Percentiles rank a stretch among this genome's conserved stretches.
These are phyloP conservation scores for Trypanosoma boissoni DNA, from an alignment of 208 protist genomes.

Conservation along the genomic window DNA sequence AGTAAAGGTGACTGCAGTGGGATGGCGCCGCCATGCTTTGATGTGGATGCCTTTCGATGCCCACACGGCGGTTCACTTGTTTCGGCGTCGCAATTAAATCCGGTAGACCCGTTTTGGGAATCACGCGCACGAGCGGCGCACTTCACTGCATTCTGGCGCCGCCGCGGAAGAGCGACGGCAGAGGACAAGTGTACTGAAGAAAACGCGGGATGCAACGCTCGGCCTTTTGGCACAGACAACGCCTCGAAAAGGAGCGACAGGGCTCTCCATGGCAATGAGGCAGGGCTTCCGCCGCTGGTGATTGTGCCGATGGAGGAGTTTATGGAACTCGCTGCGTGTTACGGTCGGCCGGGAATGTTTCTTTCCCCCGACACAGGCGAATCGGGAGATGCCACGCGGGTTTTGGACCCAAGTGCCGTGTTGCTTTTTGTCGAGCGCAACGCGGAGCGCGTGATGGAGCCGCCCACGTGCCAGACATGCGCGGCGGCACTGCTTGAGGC, in stretches of 20 bases:
- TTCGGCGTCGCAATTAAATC: constrained; percentile 62
- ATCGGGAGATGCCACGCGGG: no score
- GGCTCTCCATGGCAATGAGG: background rate
- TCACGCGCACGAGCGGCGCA: background rate
- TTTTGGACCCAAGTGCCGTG: background rate
- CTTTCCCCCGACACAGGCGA: background rate
- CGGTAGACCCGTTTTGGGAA: constrained; percentile 69
- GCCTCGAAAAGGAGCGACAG: no score
- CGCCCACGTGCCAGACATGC: constrained; percentile 45
- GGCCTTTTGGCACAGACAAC: no score
- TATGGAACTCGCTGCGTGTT: constrained; percentile 35
- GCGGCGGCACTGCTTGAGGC: constrained; percentile 27
- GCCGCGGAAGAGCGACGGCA: background rate
- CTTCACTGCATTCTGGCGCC: background rate
- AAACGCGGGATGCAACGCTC: no score
- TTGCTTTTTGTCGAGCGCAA: constrained; percentile 48
- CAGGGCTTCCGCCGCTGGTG: constrained; percentile 58
- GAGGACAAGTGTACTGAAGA: background rate
- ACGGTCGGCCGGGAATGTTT: constrained; percentile 42
- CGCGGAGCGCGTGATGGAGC: constrained; percentile 38
- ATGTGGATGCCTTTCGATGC: constrained; percentile 43
- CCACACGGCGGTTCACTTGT: constrained; percentile 50
- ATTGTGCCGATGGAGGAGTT: constrained; percentile 75
- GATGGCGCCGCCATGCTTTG: constrained; percentile 27
- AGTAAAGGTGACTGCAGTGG: background rate